Percentiles rank a stretch among this genome's conserved stretches.
phyloP scores from a whole-genome alignment of 140 eudicot genomes.

The Senecio squalidus region DNA sequence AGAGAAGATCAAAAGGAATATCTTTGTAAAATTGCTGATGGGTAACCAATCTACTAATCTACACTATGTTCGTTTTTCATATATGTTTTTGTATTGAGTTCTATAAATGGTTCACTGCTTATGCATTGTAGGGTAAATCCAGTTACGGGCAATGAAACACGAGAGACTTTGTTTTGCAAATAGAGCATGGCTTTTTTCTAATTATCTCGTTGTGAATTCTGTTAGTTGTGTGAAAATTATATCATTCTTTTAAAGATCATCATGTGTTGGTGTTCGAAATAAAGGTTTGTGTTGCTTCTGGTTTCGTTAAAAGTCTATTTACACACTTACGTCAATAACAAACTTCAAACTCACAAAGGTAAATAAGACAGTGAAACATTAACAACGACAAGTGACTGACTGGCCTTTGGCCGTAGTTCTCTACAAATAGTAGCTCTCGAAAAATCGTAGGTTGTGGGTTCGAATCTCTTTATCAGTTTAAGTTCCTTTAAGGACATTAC shows the following conservation, averaged over 20 bases:
- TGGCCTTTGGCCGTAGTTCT: no score
- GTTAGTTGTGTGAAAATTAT: conserved; percentile 24
- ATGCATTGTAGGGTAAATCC: conserved; percentile 62
- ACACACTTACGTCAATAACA: no score
- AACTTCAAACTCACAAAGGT: no score
- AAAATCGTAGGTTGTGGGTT: no score
- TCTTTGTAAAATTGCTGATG: conserved; percentile 90
- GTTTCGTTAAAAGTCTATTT: not conserved
- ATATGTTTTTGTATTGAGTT: not conserved
- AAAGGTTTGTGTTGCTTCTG: not conserved
- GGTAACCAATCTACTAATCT: conserved; percentile 28
- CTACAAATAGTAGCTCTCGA: no score
- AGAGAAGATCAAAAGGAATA: conserved; percentile 92
- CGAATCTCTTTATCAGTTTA: no score
- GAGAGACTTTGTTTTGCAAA: conserved; percentile 88
- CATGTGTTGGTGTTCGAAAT: not conserved
- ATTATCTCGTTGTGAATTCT: conserved; percentile 10
- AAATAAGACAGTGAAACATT: no score
- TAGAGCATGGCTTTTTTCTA: conserved; percentile 20
- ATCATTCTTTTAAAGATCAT: conserved; percentile 13
- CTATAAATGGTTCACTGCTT: conserved; percentile 8
- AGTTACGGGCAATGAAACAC: conserved; percentile 79
- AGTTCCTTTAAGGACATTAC: no score
- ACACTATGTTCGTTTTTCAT: not conserved
- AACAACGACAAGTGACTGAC: no score